Evolutionary conservation across 345 rosid species (phyloP), one percentile per base, ranked within the genome.

Genomic region (Hibiscus mutabilis): DNA sequence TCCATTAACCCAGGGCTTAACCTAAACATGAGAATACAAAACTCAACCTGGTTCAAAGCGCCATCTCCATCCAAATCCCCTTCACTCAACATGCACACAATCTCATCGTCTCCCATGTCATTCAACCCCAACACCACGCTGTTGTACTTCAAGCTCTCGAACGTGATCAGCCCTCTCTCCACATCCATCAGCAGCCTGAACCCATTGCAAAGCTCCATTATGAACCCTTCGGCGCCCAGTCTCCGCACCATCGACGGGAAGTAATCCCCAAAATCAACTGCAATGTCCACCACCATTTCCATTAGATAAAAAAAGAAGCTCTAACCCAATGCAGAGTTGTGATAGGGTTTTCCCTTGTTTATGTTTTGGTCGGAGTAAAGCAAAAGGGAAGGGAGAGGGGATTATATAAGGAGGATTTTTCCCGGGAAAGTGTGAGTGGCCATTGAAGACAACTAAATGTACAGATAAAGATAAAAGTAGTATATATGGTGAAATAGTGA

Each of bases 61-160:
- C 92, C 92, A 68, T 88, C 92, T 2, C 92, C 89, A 37, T 88
- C 92, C 74, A 84, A 64, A 73, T 88, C 92, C 14, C 88, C 92
- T 66, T 86, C 89, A 40, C 78, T 82, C 73, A 88, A 52, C 92
- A 88, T 88, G 82, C 85, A 78, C 24, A 77, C 72, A 5, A 88
- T 67, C 73, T 88, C 89, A 11, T 88, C 92, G 55, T 88, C 89
- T 47, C 84, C 68, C 84, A 88, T 75, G 60, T 83, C 87, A 13
- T 80, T 65, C 66, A 88, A 15, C 61, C 92, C 92, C 75, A 88
- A 69, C 63, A 80, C 6, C 21, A 68, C 13, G 44, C 84, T 84
- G 80, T 84, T 88, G 77, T 81, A 78, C 84, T 77, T 88, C 84
- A 88, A 78, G 87, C 92, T 88, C 66, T 88, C 89, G 24, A 84